Conservation (phyloP, 169 alveolate species). For the Eimeria sp. region DNA sequence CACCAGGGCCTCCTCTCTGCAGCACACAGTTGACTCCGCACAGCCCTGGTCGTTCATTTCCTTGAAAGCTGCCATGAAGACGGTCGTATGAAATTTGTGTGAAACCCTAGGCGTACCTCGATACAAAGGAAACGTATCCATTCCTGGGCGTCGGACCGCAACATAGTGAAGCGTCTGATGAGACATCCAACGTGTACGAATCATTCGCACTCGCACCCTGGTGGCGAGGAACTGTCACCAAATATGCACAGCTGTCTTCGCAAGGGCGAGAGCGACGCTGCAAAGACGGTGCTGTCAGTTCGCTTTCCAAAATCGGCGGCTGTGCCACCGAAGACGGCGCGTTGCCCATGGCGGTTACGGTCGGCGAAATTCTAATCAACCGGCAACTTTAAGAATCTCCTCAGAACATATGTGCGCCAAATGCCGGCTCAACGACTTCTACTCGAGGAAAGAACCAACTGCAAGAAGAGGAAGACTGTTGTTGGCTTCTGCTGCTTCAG, state of each 20-base stretch:
- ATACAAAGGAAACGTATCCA: conserved; percentile 28
- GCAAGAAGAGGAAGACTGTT: not conserved
- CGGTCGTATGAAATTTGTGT: not conserved
- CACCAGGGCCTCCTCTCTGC: conserved; percentile 81
- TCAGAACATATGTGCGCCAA: not conserved
- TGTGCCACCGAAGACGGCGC: conserved; percentile 66
- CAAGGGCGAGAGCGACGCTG: conserved; percentile 19
- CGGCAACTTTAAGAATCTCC: not conserved
- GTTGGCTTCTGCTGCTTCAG: conserved; percentile 7
- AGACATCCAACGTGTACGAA: conserved; percentile 21
- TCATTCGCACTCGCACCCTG: not conserved
- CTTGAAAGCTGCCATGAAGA: no score
- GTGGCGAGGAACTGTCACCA: conserved; percentile 31
- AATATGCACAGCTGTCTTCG: conserved; percentile 51
- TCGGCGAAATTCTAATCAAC: not conserved
- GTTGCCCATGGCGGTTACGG: conserved; percentile 53
- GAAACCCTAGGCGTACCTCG: conserved; percentile 25
- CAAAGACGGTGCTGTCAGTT: conserved; percentile 47
- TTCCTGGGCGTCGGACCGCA: conserved; percentile 42
- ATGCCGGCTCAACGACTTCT: not conserved
- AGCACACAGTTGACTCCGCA: not conserved
- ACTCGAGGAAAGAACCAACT: not conserved
- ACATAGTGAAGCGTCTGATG: conserved; percentile 61
- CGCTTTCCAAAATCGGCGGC: conserved; percentile 50
- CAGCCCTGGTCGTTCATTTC: not conserved